Evolutionary conservation across 306 rosid genomes (phyloP), one percentile per base, ranked within the genome.

Genomic region (Cercis canadensis): DNA sequence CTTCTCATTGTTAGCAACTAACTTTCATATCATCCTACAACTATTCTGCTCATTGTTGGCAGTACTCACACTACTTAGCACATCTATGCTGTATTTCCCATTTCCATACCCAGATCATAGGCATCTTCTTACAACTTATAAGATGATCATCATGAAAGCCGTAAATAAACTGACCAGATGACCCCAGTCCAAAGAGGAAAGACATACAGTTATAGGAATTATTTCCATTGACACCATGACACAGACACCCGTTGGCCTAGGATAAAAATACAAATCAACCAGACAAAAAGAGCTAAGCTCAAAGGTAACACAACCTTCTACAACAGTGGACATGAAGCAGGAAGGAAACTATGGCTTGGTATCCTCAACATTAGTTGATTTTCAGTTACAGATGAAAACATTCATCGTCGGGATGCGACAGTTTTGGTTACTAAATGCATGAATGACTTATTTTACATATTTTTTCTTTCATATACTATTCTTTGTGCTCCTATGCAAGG

Each of bases 181-280:
- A 52, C 24, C 31, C 34, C 24, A 47, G 8, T 49, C 66, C 37
- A 45, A 46, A 56, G 17, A 9, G 47, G n/a, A 44, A 31, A 1
- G 12, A 45, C 34, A 19, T 11, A 32, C n/a, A 44, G 43, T 16
- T 58, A 53, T 55, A 13, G 50, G 33, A 56, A 55, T 34, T 34
- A 34, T 34, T 34, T 34, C 5, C 39, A 34, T 34, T 34, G 39
- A 34, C 39, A 34, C 57, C 57, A 17, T 7, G 12, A 2, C 56
- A 57, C 21, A 39, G 57, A 39, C 34, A 72, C 21, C 51, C n/a
- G n/a, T n/a, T n/a, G n/a, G n/a, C n/a, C n/a, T n/a, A 34, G 39
- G 39, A 34, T 3, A 34, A 7, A 4, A 34, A 4, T 34, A 4
- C 7, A 34, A 34, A 34, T 34, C 4, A 34, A 3, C 39, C 4